Evolutionary conservation across 179 eudicot species (phyloP).

Genomic region (Spinacia oleracea): DNA sequence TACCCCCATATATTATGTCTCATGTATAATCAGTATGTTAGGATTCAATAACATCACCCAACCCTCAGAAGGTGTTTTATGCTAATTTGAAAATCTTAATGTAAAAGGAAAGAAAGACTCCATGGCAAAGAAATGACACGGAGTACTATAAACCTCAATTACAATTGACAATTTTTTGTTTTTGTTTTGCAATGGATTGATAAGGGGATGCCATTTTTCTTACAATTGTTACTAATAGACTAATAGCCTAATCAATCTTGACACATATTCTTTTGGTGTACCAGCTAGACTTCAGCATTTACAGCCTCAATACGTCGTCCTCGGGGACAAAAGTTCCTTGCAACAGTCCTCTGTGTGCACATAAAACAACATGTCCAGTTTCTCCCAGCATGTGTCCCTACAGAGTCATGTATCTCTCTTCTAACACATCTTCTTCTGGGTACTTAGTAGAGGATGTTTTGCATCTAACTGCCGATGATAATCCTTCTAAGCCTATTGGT

Average conservation of each 20-base stretch:
- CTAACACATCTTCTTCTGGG: constrained; percentile 77
- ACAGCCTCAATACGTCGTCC: constrained; percentile 74
- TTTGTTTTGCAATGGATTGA: neutral
- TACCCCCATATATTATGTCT: neutral
- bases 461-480: constrained; percentile 64
- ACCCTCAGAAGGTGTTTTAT: neutral
- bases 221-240: neutral
- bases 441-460: constrained; percentile 74
- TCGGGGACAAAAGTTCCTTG: constrained; percentile 68
- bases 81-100: neutral
- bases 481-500: constrained; percentile 44
- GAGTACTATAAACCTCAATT: neutral
- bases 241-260: neutral
- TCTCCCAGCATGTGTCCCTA: constrained; percentile 58
- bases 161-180: neutral
- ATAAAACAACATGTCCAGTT: constrained; percentile 42
- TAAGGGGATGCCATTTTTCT: neutral
- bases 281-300: constrained; percentile 62
- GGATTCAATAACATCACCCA: neutral
- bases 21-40: neutral
- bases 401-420: constrained; percentile 67
- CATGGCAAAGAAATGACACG: neutral
- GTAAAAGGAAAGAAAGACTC: neutral
- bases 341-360: constrained; percentile 64
- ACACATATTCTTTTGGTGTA: constrained; percentile 4